Base-by-base conservation (phyloP, 495 filamentous ascomycete genomes). In the Cercophora samala region DNA sequence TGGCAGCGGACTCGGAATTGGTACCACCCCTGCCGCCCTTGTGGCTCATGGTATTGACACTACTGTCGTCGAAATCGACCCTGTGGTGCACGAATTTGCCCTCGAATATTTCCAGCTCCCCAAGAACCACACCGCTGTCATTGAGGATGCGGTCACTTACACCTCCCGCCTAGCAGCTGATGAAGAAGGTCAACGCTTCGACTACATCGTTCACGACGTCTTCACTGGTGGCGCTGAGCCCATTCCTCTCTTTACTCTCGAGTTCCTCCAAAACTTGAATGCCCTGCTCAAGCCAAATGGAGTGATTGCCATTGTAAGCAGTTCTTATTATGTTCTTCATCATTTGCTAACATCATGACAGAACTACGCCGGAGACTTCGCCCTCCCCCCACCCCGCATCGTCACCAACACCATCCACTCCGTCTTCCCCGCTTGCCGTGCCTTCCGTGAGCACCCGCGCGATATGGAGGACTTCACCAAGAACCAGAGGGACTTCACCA, bases 181-280 rank as follows among this genome's bases (percentile, higher is more conserved):
- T 51, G 58, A 54, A 1, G 67, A 74, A 3, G 73, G 79, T 37
- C 75, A 83, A 18, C 80, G 83, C 53, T 98, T 89, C 73, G 89
- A 97, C 76, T 98, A 96, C 80, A 93, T 99, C 73, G 82, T 99
- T 67, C 95, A 99, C 71, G 95, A 99, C 71, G 95, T 99, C n/a
- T 99, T 99, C 80, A 99, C 95, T 0, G 95, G 95, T 18, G 95
- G 94, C 64, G 93, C 92, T 2, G 95, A 97, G 73, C 95, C 95
- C 1, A 84, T 93, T 18, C 81, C 88, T 21, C 84, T 99, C 1
- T 98, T 99, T 78, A 97, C 95, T 0, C 68, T 86, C 2, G 90
- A 95, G 69, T 96, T 99, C 71, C 76, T 99, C 15, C 71, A 79
- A 37, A 85, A 87, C 26, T 79, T 99, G 19, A 74, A 84, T 62